These are phyloP conservation scores for Ophiostoma montium DNA, from an alignment of 2,329 filamentous ascomycete genomes.

Conservation along the genomic window DNA sequence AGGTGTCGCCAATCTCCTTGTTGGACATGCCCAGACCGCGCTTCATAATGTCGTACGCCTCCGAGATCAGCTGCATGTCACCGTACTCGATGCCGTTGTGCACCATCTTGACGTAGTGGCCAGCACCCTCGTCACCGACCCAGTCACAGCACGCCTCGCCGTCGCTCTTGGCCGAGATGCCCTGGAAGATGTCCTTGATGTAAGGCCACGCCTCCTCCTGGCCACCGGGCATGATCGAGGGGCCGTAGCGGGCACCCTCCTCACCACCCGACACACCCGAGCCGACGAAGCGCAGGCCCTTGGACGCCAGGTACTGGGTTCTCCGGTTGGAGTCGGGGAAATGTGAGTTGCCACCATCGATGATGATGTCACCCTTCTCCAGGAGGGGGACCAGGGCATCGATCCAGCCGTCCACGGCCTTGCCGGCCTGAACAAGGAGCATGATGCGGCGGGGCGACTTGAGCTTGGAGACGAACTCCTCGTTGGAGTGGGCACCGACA, in stretches of 20 bases:
- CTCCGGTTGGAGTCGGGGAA: conserved; percentile 98
- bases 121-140: conserved; percentile 98
- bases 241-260: conserved; percentile 95
- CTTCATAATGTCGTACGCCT: conserved; percentile 99
- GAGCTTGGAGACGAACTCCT: conserved; percentile 93
- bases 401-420: conserved; percentile 98
- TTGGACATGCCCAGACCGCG: conserved; percentile 75
- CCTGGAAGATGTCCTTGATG: conserved; percentile 99
- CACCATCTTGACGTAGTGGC: conserved; percentile 99
- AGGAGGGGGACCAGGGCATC: conserved; percentile 78
- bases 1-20: conserved; percentile 93
- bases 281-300: conserved; percentile 92
- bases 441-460: conserved; percentile 96
- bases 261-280: conserved; percentile 97
- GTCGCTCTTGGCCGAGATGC: conserved; percentile 94
- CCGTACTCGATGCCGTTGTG: conserved; percentile 99
- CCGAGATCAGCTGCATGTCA: conserved; percentile 99
- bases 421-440: conserved; percentile 97
- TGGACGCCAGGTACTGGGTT: conserved; percentile 69
- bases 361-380: conserved; percentile 89
- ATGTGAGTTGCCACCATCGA: conserved; percentile 98
- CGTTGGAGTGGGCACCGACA: conserved; percentile 78
- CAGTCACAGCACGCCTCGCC: conserved; percentile 97
- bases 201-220: conserved; percentile 95
- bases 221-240: conserved; percentile 97